phyloP scores from a whole-genome alignment of 768 basidiomycete genomes.

The Clitopilus passeckerianus region DNA sequence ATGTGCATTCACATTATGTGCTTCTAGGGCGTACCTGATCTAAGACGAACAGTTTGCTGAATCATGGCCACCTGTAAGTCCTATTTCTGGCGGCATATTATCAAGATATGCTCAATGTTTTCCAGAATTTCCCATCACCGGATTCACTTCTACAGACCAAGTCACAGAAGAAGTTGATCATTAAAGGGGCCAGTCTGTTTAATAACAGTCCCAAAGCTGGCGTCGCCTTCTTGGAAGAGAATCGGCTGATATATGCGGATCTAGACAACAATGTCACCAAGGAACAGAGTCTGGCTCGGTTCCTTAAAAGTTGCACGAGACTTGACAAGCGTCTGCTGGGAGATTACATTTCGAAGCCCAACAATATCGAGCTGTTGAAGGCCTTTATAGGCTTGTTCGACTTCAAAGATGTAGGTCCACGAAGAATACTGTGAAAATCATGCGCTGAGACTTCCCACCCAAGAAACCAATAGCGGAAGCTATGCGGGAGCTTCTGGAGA shows the following conservation, averaged over 20 bases:
- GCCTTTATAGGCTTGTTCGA: constrained; percentile 88
- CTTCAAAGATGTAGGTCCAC: constrained; percentile 71
- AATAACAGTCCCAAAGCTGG: constrained; percentile 92
- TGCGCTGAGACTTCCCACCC: not conserved
- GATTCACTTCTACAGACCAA: constrained; percentile 64
- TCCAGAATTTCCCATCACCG: constrained; percentile 50
- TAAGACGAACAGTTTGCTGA: constrained; percentile 30
- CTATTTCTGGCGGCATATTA: not conserved
- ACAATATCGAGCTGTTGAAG: constrained; percentile 78
- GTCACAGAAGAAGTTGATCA: constrained; percentile 80
- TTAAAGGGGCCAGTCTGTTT: constrained; percentile 81
- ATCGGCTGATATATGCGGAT: constrained; percentile 79
- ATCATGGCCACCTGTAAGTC: constrained; percentile 61
- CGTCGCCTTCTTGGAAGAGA: constrained; percentile 86
- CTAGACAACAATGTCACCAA: constrained; percentile 51
- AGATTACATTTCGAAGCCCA: constrained; percentile 87
- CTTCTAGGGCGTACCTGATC: constrained; percentile 6
- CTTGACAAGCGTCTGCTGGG: constrained; percentile 93
- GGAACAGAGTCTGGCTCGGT: constrained; percentile 69
- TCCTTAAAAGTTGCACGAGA: constrained; percentile 78
- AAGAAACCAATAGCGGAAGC: constrained; percentile 96
- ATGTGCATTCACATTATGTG: not conserved
- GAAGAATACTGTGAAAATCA: not conserved
- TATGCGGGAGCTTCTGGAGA: constrained; percentile 90
- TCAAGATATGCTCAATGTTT: not conserved